Base-by-base conservation (phyloP, 179 eudicot genomes). In the Beta lomatogona region DNA sequence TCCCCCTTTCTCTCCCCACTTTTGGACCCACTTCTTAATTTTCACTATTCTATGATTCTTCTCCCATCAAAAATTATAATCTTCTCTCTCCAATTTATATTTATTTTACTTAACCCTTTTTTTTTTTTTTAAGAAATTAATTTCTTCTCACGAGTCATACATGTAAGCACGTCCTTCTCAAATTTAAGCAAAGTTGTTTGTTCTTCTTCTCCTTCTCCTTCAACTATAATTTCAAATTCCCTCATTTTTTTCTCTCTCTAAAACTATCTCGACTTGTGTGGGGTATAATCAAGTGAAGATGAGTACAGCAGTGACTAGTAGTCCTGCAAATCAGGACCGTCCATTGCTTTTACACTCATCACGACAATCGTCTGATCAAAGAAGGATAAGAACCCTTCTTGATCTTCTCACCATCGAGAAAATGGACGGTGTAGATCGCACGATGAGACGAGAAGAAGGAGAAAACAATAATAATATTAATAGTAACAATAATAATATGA, bases 341-440 rank as follows among this genome's bases (percentile, higher is more conserved):
- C 77, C 84, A 53, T 73, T 85, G 6, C 79, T 81, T 41, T 68
- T 77, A 19, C 65, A 46, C 75, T 80, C 77, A 48, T 21, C 81
- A 0, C 79, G 76, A 0, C 79, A 41, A 28, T 77, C 86, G 71
- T 66, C 86, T 52, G 80, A 81, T 81, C 82, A 85, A 66, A 48
- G 75, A n/a, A 45, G 73, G 21, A 81, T 85, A 77, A 41, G 82
- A 55, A 85, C 84, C 0, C 87, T 85, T 25, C 84, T 85, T 5
- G 87, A 85, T 85, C 84, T 85, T 9, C 55, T 85, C 9, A 85
- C 73, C 0, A 77, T 82, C 4, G 84, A 85, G 41, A 85, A 85
- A 78, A 66, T 81, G 73, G 82, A 78, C 82, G 63, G 80, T 41
- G 65, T 41, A 45, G 84, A 81, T 85, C 84, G 45, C 46, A 15